Evolutionary conservation across 2,329 filamentous ascomycete species (phyloP).

Genomic region (Curvularia lunata): DNA sequence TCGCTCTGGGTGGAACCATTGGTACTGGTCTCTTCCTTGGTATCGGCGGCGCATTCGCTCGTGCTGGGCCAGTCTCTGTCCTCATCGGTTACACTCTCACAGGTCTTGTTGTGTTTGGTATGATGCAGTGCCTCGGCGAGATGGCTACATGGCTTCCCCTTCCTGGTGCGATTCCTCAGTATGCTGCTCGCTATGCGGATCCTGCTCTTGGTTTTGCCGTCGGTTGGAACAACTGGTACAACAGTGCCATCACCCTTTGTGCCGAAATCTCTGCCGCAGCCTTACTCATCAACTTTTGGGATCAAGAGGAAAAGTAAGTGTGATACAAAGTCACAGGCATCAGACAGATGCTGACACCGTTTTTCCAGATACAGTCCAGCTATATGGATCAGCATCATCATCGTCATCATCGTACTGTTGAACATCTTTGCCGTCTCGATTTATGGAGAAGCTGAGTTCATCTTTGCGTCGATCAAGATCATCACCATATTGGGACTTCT

Average conservation of each 20-base stretch:
- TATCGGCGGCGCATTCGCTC: constrained; percentile 43
- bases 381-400: constrained; percentile 47
- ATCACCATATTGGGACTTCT: constrained; percentile 46
- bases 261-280: constrained; percentile 47
- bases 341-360: constrained; percentile 1
- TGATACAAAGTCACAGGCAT: no score
- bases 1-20: constrained; percentile 65
- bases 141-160: constrained; percentile 53
- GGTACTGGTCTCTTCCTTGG: constrained; percentile 47
- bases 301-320: constrained; percentile 32
- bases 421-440: constrained; percentile 48
- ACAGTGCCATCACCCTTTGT: constrained; percentile 44
- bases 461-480: constrained; percentile 59
- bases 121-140: constrained; percentile 53
- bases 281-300: constrained; percentile 44
- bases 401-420: constrained; percentile 42
- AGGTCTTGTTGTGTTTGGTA: constrained; percentile 44
- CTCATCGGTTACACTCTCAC: constrained; percentile 48
- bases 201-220: constrained; percentile 48
- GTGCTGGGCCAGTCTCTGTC: constrained; percentile 44
- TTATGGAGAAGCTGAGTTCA: constrained; percentile 56
- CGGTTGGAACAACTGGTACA: constrained; percentile 40
- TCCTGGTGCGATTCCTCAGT: constrained; percentile 47
- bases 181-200: constrained; percentile 54
- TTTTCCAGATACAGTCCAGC: constrained; percentile 20